Base-by-base conservation (phyloP, 2,329 filamentous ascomycete genomes). In the Botrytis medusae region DNA sequence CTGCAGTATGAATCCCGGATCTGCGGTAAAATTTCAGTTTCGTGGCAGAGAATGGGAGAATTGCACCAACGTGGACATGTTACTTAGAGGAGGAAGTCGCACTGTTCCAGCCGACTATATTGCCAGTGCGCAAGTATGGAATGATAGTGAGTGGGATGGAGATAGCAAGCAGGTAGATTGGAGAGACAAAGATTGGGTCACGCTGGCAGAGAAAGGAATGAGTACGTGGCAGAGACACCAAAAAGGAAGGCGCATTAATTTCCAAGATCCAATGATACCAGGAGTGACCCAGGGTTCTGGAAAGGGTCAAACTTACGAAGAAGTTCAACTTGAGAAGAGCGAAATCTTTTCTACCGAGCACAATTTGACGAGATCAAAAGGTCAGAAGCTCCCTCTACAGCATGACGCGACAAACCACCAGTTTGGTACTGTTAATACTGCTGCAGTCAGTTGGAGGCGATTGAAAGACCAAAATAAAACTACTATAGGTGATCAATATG, bases 101-200 rank as follows among this genome's bases (percentile, higher is more conserved):
- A 22, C n/a, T 12, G n/a, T 69, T 14, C 51, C 51, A 3, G 29
- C 12, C 1, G 3, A 20, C 6, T 37, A 61, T 22, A 5, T 8
- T 2, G 12, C 25, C 0, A 5, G 10, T n/a, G 20, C 34, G 9
- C 65, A 42, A 42, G 42, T 18, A 22, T 72, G 71, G 71, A 44
- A n/a, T 51, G 63, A 69, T 60, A 22, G 42, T 32, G 71, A 72
- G 62, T 72, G 71, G 71, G 34, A 44, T n/a, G 71, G 71, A 34
- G 54, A 22, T 9, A n/a, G 29, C n/a, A 57, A 60, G 10, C 22
- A 32, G 32, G 54, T 72, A 10, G 54, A 69, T 61, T 72, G 71
- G 71, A 60, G 63, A 69, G 51, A 40, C 25, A 72, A 42, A 20
- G 63, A 72, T 60, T 72, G 71, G 63, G 71, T 60, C 44, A 37